Base-by-base conservation (phyloP, 306 rosid genomes). In the Pyrus pyrifolia region DNA sequence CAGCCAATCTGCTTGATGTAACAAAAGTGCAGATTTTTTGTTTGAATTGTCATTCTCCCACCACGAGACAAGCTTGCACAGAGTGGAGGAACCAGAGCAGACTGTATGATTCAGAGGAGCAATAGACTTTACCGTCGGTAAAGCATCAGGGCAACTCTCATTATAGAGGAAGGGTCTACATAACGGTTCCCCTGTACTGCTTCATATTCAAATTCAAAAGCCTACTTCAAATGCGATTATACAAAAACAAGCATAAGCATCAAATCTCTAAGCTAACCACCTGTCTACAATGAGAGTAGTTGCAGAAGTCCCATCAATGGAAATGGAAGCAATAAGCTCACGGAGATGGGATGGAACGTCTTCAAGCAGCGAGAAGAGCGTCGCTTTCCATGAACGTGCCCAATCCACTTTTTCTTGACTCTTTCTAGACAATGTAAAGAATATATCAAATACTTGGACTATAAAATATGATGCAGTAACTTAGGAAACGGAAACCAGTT, bases 1-100 rank as follows among this genome's bases (percentile, higher is more conserved):
- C 45, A 94, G 83, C 98, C 98, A 90, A 87, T 94, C 98, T 22
- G 96, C 96, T 90, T 94, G 98, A 81, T 90, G 97, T 86, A 91
- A 85, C 87, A 94, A 85, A 46, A 86, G 72, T 21, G 96, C 94
- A 66, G 89, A 84, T 59, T 88, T 79, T 77, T 76, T 71, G 22
- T 81, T 64, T 15, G 85, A 85, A 75, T 74, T 87, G 29, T 59
- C 82, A 62, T 14, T 78, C 70, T 85, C 88, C 98, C 97, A 94
- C 98, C 97, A 94, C 0, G 90, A 85, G 83, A 90, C 91, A 5
- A 94, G 91, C 88, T 94, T 94, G 82, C 96, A 91, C 13, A 94
- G 76, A 68, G 98, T 94, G 23, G 97, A 94, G 4, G 97, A 85
- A 5, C 88, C 85, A 55, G 96, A 76, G 82, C 97, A 94, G 77